Conservation (phyloP, 2,329 filamentous ascomycete species). For the Fusarium robinianum region DNA sequence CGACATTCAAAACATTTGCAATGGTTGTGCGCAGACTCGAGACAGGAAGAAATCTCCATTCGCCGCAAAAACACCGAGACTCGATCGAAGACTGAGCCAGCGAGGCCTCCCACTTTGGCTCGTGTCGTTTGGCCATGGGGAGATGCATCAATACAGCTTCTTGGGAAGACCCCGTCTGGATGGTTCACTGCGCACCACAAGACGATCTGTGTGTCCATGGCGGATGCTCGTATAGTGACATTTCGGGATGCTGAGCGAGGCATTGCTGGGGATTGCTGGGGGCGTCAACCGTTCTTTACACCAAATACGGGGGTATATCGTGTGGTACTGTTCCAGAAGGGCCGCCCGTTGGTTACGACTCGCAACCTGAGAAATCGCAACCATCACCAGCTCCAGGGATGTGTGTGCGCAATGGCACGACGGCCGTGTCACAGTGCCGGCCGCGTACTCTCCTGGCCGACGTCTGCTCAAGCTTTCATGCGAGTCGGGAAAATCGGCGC, state of each 20-base stretch:
- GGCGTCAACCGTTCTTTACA: constrained; percentile 5
- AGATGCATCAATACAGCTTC: constrained; percentile 22
- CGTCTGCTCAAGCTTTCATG: constrained; percentile 20
- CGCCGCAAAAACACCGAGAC: constrained; percentile 23
- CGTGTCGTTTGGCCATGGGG: constrained; percentile 5
- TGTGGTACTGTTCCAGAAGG: constrained; percentile 19
- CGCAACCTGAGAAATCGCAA: too few relatives aligned
- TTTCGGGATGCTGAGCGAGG: too few relatives aligned
- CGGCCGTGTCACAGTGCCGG: too few relatives aligned
- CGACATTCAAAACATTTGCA: constrained; percentile 9
- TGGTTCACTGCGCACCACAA: constrained; percentile 11
- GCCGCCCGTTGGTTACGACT: not conserved
- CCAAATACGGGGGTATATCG: not conserved
- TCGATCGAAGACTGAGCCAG: too few relatives aligned
- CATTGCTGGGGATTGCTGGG: not conserved
- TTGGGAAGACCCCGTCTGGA: constrained; percentile 14
- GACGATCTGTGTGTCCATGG: constrained; percentile 20
- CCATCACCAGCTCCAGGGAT: too few relatives aligned
- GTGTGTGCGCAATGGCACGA: too few relatives aligned
- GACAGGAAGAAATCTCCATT: constrained; percentile 11
- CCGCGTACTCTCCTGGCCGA: too few relatives aligned
- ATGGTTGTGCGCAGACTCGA: constrained; percentile 6
- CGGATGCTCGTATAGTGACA: not conserved
- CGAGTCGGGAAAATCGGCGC: constrained; percentile 36
- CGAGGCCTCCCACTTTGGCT: too few relatives aligned